A percentile compares a stretch with the other conserved stretches of the same genome.
Evolutionary conservation across 306 rosid genomes (phyloP).

Genomic region (Neltuma alba): DNA sequence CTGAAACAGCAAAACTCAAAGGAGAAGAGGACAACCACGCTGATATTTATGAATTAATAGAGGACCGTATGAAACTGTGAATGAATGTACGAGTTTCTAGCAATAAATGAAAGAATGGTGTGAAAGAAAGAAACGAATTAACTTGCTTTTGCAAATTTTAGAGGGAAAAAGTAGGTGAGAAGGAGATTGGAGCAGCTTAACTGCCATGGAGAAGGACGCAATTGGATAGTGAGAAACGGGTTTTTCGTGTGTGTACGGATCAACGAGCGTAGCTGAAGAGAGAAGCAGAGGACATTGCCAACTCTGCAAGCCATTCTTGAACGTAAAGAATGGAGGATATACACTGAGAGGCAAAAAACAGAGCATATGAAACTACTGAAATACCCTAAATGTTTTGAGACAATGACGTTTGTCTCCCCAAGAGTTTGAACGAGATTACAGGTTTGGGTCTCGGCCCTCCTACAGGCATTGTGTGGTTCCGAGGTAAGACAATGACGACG

Average conservation of each 20-base stretch:
- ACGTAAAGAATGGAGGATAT: constrained; percentile 53
- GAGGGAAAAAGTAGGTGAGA: constrained; percentile 45
- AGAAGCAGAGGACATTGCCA: constrained; percentile 70
- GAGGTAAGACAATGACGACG: constrained; percentile 16
- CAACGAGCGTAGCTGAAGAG: constrained; percentile 47
- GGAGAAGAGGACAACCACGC: neutral
- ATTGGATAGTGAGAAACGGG: constrained; percentile 24
- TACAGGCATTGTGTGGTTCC: constrained; percentile 13
- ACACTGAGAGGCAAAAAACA: neutral
- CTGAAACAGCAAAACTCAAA: constrained; percentile 18
- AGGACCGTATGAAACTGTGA: constrained; percentile 31
- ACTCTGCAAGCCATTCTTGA: constrained; percentile 88
- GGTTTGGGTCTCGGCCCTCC: constrained; percentile 19
- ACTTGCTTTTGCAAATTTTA: constrained; percentile 14
- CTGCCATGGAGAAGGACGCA: constrained; percentile 56
- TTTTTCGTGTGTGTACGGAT: constrained; percentile 45
- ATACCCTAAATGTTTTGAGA: constrained; percentile 4
- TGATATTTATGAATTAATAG: constrained; percentile 37
- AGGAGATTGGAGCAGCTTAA: constrained; percentile 72
- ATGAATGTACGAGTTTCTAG: constrained; percentile 28
- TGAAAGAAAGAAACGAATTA: constrained; percentile 40
- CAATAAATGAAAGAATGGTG: constrained; percentile 53
- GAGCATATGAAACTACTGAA: neutral
- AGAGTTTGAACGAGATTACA: constrained; percentile 31
- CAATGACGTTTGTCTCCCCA: constrained; percentile 40